These are phyloP conservation scores for Acacia concinna DNA, from an alignment of 331 rosid species.

Conservation along the genomic window DNA sequence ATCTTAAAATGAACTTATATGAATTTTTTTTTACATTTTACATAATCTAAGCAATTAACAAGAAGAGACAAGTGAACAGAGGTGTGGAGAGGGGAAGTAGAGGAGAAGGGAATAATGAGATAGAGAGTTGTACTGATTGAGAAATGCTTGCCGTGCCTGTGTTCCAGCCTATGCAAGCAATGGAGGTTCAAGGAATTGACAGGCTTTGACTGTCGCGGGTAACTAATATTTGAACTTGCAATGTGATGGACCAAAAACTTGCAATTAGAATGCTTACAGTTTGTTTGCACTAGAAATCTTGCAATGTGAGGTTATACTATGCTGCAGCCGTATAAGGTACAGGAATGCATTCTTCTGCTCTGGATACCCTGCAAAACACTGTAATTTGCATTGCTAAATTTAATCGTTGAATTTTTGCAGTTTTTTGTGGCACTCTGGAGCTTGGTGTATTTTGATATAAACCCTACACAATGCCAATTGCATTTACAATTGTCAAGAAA, in stretches of 20 bases:
- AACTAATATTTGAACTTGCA: not conserved
- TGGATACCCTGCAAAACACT: not conserved
- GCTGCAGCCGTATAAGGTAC: not conserved
- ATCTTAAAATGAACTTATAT: not conserved
- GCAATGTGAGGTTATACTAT: not conserved
- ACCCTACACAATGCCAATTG: constrained; percentile 16
- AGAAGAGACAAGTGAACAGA: not conserved
- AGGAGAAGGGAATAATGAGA: not conserved
- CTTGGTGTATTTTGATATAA: not conserved
- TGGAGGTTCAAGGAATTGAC: not conserved
- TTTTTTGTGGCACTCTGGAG: not conserved
- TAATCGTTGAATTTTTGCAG: not conserved
- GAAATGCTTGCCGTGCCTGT: not conserved
- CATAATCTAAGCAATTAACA: not conserved
- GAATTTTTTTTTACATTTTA: constrained; percentile 17
- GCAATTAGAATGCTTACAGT: not conserved
- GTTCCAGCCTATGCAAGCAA: not conserved
- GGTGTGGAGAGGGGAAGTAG: not conserved
- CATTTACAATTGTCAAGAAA: not conserved
- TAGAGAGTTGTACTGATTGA: not conserved
- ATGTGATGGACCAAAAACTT: not conserved
- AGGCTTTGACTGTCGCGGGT: not conserved
- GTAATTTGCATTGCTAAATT: not conserved
- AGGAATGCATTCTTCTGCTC: not conserved
- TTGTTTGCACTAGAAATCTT: not conserved